Evolutionary conservation across 1,284 basidiomycete species (phyloP).

Genomic region (Pseudozyma sp.): DNA sequence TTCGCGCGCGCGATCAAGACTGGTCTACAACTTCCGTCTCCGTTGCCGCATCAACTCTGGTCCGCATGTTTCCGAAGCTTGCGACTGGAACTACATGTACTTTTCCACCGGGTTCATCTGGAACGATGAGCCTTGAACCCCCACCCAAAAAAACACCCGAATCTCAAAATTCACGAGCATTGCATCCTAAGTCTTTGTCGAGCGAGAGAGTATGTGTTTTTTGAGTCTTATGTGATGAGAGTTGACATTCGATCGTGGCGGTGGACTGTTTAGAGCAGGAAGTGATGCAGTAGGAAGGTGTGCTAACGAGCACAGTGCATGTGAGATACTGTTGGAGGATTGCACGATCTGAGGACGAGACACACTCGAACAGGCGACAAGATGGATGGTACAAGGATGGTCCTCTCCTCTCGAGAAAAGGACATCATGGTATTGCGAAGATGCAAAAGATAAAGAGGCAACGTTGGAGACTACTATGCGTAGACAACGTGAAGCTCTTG

Average conservation of each 20-base stretch:
- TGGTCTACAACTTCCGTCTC: constrained; percentile 13
- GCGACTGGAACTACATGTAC: constrained; percentile 14
- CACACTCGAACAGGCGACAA: too few relatives aligned
- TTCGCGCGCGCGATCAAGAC: not conserved
- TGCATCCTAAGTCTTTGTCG: constrained; percentile 23
- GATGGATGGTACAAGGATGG: too few relatives aligned
- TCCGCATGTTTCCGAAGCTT: not conserved
- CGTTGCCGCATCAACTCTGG: not conserved
- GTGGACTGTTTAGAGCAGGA: too few relatives aligned
- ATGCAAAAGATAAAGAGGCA: not conserved
- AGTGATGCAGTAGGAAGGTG: not conserved
- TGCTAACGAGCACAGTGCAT: not conserved
- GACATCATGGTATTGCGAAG: constrained; percentile 15
- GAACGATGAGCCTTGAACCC: constrained; percentile 2
- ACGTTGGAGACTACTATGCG: constrained; percentile 1
- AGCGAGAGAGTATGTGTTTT: too few relatives aligned
- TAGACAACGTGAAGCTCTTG: not conserved
- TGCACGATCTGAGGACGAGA: too few relatives aligned
- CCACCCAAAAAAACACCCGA: constrained; percentile 26
- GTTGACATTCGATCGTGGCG: not conserved
- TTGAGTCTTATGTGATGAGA: not conserved
- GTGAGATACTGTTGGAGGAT: too few relatives aligned
- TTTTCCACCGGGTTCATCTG: constrained; percentile 6
- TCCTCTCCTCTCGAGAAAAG: too few relatives aligned
- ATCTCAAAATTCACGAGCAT: constrained; percentile 45